These are phyloP conservation scores for Irpex sp. DNA, from an alignment of 1,284 basidiomycete species.

Conservation along the genomic window DNA sequence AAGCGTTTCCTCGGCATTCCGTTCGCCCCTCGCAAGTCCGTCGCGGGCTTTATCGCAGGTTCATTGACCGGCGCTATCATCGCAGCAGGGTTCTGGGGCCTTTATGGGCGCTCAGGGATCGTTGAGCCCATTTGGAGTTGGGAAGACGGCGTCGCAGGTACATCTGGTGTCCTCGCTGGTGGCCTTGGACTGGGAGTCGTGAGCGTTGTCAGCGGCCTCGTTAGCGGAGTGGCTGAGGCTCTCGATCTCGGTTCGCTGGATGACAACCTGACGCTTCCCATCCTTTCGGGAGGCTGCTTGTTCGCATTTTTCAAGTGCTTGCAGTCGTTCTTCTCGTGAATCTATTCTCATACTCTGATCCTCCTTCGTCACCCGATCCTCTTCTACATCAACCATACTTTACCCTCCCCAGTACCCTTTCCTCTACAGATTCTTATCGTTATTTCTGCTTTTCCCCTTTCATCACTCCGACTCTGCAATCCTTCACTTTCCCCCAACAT, in stretches of 20 bases:
- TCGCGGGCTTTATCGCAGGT: conserved; percentile 89
- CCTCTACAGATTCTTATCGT: not conserved
- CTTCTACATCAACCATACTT: not conserved
- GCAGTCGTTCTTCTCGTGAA: conserved; percentile 19
- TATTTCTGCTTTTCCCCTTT: not conserved
- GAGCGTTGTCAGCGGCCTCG: conserved; percentile 64
- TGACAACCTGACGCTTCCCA: conserved; percentile 92
- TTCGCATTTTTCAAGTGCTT: conserved; percentile 63
- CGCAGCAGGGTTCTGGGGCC: conserved; percentile 78
- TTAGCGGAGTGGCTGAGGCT: conserved; percentile 84
- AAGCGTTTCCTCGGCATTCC: conserved; percentile 61
- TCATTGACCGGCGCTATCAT: conserved; percentile 73
- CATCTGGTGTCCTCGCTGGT: conserved; percentile 30
- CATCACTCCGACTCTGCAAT: not conserved
- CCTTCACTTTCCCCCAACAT: not conserved
- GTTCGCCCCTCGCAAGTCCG: conserved; percentile 80
- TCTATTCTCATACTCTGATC: not conserved
- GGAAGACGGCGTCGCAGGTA: conserved; percentile 32
- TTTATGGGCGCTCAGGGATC: conserved; percentile 44
- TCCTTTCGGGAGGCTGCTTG: conserved; percentile 83
- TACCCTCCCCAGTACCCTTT: not conserved
- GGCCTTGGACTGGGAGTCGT: conserved; percentile 56
- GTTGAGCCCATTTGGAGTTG: conserved; percentile 51
- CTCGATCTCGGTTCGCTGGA: conserved; percentile 85
- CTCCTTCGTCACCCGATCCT: not conserved